Evolutionary conservation across 2,329 filamentous ascomycete genomes (phyloP), one percentile per base, ranked within the genome.

Genomic region (Neospermospora avenae): DNA sequence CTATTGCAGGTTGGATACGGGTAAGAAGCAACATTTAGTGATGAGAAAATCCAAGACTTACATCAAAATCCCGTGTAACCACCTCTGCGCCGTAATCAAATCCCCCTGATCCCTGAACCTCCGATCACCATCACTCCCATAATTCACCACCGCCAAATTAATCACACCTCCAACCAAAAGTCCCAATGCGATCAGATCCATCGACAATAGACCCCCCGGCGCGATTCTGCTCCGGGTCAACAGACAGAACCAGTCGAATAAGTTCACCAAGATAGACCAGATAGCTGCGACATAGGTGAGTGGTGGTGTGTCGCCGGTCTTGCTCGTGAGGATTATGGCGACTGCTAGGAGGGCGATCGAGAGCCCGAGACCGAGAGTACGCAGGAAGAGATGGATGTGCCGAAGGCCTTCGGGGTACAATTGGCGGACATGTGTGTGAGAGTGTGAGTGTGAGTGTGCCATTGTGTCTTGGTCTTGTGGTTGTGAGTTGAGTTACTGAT

Each of bases 21-120:
- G n/a, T n/a, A n/a, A n/a, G n/a, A n/a, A n/a, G n/a, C n/a, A n/a
- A n/a, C n/a, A n/a, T n/a, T n/a, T n/a, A n/a, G n/a, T n/a, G n/a
- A n/a, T n/a, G n/a, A n/a, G n/a, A n/a, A n/a, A n/a, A n/a, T n/a
- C n/a, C n/a, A 52, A 22, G 11, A 46, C 51, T 20, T 31, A 54
- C 57, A 59, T 48, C 39, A 59, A 25, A 20, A 46, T 14, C 7
- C 57, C 57, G 5, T 55, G 51, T 49, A 59, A 55, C 57, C 57
- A 59, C 35, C 44, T 54, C 28, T 34, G 14, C 11, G 57, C 52
- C 2, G n/a, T 46, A 8, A 49, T 20, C 57, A 59, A 49, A 14
- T 22, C 34, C 10, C 13, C 5, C 24, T 49, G 14, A 3, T 18
- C 1, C 75, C 77, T 20, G 24, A 24, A 25, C 28, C 34, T 14